Base-by-base conservation (phyloP, 345 rosid genomes). In the Gossypioides kirkii region DNA sequence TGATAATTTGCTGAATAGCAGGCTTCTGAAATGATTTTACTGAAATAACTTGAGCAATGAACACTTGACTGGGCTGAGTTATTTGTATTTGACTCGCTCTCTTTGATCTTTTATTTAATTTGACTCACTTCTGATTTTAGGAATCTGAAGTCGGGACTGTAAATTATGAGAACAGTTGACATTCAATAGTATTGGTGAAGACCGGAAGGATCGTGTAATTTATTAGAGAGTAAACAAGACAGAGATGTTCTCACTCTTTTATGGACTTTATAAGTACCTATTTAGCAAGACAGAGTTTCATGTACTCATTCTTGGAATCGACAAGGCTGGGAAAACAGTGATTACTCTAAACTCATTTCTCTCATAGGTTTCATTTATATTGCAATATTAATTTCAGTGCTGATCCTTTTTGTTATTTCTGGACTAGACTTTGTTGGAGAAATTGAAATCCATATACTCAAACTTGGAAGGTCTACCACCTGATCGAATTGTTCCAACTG, bases 281-380 rank as follows among this genome's bases (percentile, higher is more conserved):
- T 91, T 93, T 67, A 96, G 90, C 71, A 91, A 90, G 88, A 89
- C 93, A 13, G 97, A 93, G 82, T 91, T 91, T 76, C 95, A 86
- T 81, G 93, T 96, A 10, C 98, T 96, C 79, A 90, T 96, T 83
- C 97, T 96, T 72, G 99, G 99, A 73, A 91, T 93, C 25, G 98
- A 91, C 82, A 93, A 93, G 86, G 89, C 98, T 56, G 99, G 99
- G 50, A 96, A 93, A 77, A 93, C 98, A 52, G 99, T 96, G 91
- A 76, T 77, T 45, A 73, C 58, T 43, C 43, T 61, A 25, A 2
- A 36, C 18, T 53, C 61, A 28, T 49, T 25, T 28, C 28, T 59
- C 25, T 46, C 58, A 38, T 64, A 66, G 63, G 41, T 45, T 38
- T 36, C 71, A 43, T 50, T 38, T 42, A 43, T 53, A n/a, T 47